Evolutionary conservation across 2,329 filamentous ascomycete species (phyloP), one percentile per base, ranked within the genome.

Genomic region (Paracamarosporium sp.): DNA sequence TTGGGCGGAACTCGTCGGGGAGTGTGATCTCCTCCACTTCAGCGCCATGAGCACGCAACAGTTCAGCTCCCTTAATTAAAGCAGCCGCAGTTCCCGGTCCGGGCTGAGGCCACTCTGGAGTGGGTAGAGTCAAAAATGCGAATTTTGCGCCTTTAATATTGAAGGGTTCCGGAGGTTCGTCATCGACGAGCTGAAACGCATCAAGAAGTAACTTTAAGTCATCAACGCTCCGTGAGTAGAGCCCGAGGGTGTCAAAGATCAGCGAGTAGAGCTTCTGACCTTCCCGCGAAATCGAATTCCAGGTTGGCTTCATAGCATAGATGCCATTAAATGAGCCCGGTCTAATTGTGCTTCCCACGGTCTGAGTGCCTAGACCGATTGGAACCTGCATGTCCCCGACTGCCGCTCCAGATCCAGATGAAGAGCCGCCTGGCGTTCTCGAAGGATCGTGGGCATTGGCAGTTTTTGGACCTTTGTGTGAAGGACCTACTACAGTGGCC

Each of bases 221-320:
- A 1, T 81, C 81, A 0, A 88, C 78, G 5, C 78, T 81, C 0
- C 88, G 82, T 0, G 85, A 81, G 56, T 84, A 89, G 12, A 89
- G 75, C 1, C 88, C 88, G 0, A 88, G 65, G 0, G 88, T 90
- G 64, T 90, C 88, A 5, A 87, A 78, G 1, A 81, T 85, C 1
- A 85, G 73, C 0, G 85, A 84, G 63, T 84, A 88, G 1, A 86
- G 76, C 68, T 85, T 86, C 43, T 83, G 79, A 0, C 88, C 88
- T 66, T 90, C 88, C 0, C 86, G 79, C 0, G 83, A 86, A 31
- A 90, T 82, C 0, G 85, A 75, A 53, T 84, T 84, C 86, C 86
- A 90, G 0, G 87, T 90, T 1, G 88, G 87, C 68, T 90, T 90
- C 53, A 89, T 77, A 0, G 81, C 87, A 55, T 86, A 90, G 4